Percentiles rank a stretch among this genome's conserved stretches.
Evolutionary conservation across 441 rosid species (phyloP).

Genomic region (Breynia disticha): DNA sequence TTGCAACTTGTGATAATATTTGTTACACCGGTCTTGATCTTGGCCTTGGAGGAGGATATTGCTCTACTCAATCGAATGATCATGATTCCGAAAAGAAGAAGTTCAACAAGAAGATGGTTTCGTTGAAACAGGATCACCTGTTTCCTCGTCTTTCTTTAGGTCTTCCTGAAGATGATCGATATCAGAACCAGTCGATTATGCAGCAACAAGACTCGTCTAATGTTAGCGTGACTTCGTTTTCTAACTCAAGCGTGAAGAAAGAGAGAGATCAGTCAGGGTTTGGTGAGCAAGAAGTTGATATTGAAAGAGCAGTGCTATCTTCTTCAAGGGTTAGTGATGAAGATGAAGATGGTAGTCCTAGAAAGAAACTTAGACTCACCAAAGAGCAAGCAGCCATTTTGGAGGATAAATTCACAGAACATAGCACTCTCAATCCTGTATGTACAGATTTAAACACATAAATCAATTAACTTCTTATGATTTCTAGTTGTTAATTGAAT

Average conservation of each 20-base stretch:
- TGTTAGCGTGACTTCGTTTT: background rate
- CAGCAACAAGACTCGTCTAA: background rate
- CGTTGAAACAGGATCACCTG: background rate
- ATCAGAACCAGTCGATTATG: no score
- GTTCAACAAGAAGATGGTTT: background rate
- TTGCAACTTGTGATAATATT: no score
- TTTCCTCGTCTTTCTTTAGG: background rate
- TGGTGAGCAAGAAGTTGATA: background rate
- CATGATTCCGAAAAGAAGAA: background rate
- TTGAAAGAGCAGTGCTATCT: background rate
- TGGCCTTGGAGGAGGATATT: background rate
- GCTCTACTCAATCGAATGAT: background rate
- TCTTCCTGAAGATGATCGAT: background rate
- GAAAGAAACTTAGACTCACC: slow-evolving; percentile 79
- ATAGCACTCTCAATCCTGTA: slow-evolving; percentile 73
- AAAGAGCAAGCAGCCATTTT: slow-evolving; percentile 64
- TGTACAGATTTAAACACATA: background rate
- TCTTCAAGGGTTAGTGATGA: slow-evolving; percentile 7
- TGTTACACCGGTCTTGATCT: background rate
- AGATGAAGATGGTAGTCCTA: slow-evolving; percentile 50
- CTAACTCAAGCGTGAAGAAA: background rate
- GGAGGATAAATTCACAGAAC: slow-evolving; percentile 74
- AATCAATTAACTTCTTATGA: no score
- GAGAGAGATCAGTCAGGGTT: background rate
- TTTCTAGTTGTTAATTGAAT: no score